Base-by-base conservation (phyloP, 169 alveolate genomes). In the Plasmodium berghei region DNA sequence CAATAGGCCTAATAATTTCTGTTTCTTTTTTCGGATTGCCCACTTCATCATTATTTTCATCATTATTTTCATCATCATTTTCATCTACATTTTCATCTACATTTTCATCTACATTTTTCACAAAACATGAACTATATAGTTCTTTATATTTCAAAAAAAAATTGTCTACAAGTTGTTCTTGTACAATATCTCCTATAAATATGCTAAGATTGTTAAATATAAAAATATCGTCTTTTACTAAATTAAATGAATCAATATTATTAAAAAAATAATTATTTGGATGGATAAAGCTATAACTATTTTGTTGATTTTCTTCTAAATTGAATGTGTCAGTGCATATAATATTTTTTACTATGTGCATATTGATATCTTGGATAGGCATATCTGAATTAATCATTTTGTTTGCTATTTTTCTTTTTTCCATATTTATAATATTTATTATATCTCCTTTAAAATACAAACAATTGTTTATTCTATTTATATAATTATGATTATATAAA, bases 391-490 rank as follows among this genome's bases (percentile, higher is more conserved):
- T 10, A 12, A 52, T 6, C 18, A 20, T 24, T 18, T 34, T 26
- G 2, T 56, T 26, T 9, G 0, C 34, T 48, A 46, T 28, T 24
- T 62, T 42, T 28, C 42, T 58, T 59, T 63, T 64, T 54, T 88
- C 89, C 54, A 54, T 74, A 12, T 55, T 67, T 59, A 67, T 55
- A 45, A 83, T 46, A 45, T 49, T 59, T 20, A 83, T 55, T 58
- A 83, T 40, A 20, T 83, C 90, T n/a, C 90, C 90, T 24, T 69
- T 83, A 40, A 40, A 83, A 48, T 83, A 83, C 24, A 83, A 49
- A 20, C 10, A 72, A 22, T 26, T 83, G 18, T 83, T 83, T 49
- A 42, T 83, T 46, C 64, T 66, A 18, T 67, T 67, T 16, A 83
- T 83, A 61, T 67, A 67, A 3, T 34, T 49, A 42, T 4, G 12